Evolutionary conservation across 305 asterid genomes (phyloP).

Genomic region (Salvia sclarea): DNA sequence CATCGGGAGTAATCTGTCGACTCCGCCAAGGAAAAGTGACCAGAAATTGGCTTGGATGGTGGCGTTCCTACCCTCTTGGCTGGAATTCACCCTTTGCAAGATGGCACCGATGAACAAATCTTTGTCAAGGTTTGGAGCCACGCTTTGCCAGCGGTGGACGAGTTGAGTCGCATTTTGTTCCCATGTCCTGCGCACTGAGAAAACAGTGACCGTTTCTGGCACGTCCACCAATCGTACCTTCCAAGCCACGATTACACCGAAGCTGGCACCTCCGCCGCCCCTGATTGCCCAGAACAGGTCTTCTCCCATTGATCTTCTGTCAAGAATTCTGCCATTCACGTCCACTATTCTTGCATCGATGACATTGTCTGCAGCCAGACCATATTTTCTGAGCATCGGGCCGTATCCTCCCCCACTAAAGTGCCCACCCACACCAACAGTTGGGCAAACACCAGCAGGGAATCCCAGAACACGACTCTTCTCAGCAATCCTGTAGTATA

Average conservation of each 20-base stretch:
- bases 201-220: constrained; percentile 22
- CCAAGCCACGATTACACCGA: constrained; percentile 1
- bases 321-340: background rate
- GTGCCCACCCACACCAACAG: background rate
- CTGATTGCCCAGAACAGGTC: constrained; percentile 1
- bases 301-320: background rate
- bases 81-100: background rate
- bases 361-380: background rate
- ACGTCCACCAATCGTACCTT: constrained; percentile 20
- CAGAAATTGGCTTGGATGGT: background rate
- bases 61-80: background rate
- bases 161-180: constrained; percentile 1
- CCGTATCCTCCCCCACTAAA: background rate
- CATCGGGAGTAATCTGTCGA: constrained; percentile 8
- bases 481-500: background rate
- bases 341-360: background rate
- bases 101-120: background rate
- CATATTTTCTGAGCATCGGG: background rate
- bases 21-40: constrained; percentile 26
- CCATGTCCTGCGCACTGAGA: background rate
- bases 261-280: constrained; percentile 18
- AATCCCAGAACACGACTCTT: background rate
- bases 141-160: background rate
- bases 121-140: background rate
- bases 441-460: background rate